These are phyloP conservation scores for Aquilaria agallochum DNA, from an alignment of 441 rosid species.

Conservation along the genomic window DNA sequence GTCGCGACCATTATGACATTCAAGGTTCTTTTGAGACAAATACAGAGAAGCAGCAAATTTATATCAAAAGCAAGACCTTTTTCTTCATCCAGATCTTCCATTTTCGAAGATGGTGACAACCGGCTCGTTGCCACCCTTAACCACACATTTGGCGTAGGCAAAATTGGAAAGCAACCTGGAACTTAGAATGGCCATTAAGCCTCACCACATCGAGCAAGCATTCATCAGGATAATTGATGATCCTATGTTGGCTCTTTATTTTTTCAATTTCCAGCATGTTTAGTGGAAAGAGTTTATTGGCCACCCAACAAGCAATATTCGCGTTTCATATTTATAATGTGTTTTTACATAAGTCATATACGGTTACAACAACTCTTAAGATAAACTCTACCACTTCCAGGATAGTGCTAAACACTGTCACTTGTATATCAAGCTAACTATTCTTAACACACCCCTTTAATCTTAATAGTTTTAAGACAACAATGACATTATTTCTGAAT, in stretches of 20 bases:
- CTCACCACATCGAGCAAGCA: constrained; percentile 62
- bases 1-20: no score
- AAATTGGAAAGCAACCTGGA: constrained; percentile 59
- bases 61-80: constrained; percentile 16
- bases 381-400: constrained; percentile 55
- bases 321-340: background rate
- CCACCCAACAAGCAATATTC: no score
- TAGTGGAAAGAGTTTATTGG: no score
- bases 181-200: constrained; percentile 30
- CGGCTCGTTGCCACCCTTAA: constrained; percentile 39
- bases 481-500: background rate
- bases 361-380: constrained; percentile 64
- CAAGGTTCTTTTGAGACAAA: no score
- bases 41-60: constrained; percentile 12
- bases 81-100: constrained; percentile 17
- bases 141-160: constrained; percentile 50
- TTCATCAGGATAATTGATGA: constrained; percentile 57
- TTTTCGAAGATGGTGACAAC: constrained; percentile 22
- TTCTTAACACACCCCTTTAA: background rate
- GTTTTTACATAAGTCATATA: constrained; percentile 49
- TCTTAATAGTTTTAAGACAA: background rate
- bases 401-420: constrained; percentile 45
- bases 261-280: constrained; percentile 56
- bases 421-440: constrained; percentile 33
- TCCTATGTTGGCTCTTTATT: constrained; percentile 66